phyloP scores from a whole-genome alignment of 2,329 filamentous ascomycete species.

The Aspergillus pseudoglaucus region DNA sequence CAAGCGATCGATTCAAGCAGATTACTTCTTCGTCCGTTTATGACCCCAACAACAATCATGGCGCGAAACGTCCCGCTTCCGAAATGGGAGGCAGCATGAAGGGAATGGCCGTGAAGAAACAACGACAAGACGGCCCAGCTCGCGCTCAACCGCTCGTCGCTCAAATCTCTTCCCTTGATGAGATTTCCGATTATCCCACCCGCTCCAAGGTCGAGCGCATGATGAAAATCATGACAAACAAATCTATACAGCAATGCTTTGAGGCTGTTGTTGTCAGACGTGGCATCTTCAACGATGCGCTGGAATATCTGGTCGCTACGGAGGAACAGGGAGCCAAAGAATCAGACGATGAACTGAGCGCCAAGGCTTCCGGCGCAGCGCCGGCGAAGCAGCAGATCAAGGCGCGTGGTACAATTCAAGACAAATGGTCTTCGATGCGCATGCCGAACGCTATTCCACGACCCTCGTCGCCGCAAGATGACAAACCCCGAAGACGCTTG shows the following conservation, averaged over 20 bases:
- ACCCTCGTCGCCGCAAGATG: constrained; percentile 9
- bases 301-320: constrained; percentile 39
- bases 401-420: constrained; percentile 50
- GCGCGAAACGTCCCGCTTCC: constrained; percentile 35
- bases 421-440: constrained; percentile 51
- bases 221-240: constrained; percentile 40
- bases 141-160: constrained; percentile 41
- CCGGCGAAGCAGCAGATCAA: constrained; percentile 50
- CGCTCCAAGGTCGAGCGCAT: constrained; percentile 50
- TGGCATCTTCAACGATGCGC: constrained; percentile 51
- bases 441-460: constrained; percentile 19
- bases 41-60: constrained; percentile 27
- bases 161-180: constrained; percentile 40
- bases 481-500: constrained; percentile 31
- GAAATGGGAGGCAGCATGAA: constrained; percentile 38
- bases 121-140: constrained; percentile 37
- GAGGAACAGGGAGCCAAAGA: constrained; percentile 25
- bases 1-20: constrained; percentile 35
- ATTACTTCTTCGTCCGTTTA: constrained; percentile 40
- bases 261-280: constrained; percentile 46
- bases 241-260: constrained; percentile 43
- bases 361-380: constrained; percentile 13
- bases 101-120: constrained; percentile 33
- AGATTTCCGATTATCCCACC: constrained; percentile 46
- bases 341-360: constrained; percentile 38